phyloP scores from a whole-genome alignment of 352 stramenopile species.

The Hyaloperonospora arabidopsidis region DNA sequence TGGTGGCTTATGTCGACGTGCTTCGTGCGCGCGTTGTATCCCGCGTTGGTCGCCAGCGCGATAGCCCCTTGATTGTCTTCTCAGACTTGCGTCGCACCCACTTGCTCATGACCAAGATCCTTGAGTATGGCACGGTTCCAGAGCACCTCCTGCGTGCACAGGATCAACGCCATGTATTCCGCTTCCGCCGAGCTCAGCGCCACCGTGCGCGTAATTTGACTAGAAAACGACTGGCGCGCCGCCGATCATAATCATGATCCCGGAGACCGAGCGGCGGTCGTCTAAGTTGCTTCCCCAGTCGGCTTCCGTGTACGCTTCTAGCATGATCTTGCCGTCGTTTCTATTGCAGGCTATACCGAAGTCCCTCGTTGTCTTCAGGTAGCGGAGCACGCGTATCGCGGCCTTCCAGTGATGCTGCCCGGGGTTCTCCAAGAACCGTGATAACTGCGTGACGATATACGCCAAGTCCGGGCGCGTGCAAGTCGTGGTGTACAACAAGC shows the following conservation, averaged over 20 bases:
- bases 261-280: background rate
- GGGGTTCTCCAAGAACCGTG: background rate
- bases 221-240: background rate
- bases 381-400: background rate
- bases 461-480: background rate
- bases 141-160: slow-evolving; percentile 1
- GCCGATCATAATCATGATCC: background rate
- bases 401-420: slow-evolving; percentile 1
- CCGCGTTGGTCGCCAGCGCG: background rate
- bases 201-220: background rate
- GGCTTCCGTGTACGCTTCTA: background rate
- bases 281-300: slow-evolving; percentile 1
- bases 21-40: slow-evolving; percentile 1
- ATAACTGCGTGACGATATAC: background rate
- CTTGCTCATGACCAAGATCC: background rate
- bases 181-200: background rate
- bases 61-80: background rate
- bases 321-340: background rate
- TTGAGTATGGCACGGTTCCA: background rate
- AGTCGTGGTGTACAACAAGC: background rate
- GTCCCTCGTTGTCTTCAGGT: background rate
- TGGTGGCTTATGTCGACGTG: background rate
- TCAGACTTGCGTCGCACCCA: background rate
- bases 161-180: background rate
- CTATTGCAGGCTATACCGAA: background rate